phyloP scores from a whole-genome alignment of 805 yeast genomes.

The Saccharomycopsis fodiens region DNA sequence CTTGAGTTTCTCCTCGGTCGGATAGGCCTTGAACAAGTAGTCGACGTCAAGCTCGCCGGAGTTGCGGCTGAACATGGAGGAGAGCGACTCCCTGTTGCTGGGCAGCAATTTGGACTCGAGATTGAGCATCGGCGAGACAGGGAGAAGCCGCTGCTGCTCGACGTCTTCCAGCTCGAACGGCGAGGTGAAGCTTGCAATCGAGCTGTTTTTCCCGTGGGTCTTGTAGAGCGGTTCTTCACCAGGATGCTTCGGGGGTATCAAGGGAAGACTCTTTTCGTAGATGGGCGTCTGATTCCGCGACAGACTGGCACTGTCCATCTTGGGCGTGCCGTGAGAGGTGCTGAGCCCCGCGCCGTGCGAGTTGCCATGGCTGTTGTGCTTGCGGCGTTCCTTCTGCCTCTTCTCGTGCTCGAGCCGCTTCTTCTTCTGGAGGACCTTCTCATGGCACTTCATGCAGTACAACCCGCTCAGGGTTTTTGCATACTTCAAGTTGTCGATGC shows the following conservation, averaged over 20 bases:
- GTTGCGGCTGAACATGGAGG: not conserved
- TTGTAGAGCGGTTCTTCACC: not conserved
- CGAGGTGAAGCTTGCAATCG: conserved; percentile 10
- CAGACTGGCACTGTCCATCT: not conserved
- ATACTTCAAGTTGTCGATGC: conserved; percentile 81
- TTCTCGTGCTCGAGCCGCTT: conserved; percentile 44
- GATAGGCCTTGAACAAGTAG: not conserved
- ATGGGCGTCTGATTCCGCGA: conserved; percentile 13
- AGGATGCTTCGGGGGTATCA: conserved; percentile 10
- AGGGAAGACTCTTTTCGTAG: conserved; percentile 19
- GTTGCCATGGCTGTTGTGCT: conserved; percentile 22
- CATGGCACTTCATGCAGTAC: conserved; percentile 91
- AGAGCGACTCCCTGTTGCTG: conserved; percentile 1
- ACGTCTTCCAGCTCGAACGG: conserved; percentile 20
- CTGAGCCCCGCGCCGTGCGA: conserved; percentile 3
- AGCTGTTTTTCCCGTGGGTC: conserved; percentile 1
- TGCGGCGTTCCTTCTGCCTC: conserved; percentile 21
- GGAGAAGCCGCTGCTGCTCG: no score
- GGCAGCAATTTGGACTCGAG: conserved; percentile 8
- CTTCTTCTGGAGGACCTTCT: conserved; percentile 68
- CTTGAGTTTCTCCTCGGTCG: not conserved
- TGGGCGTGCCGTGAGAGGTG: not conserved
- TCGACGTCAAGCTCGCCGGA: not conserved
- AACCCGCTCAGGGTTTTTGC: conserved; percentile 91
- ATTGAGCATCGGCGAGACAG: no score